These are phyloP conservation scores for Claviceps paspali DNA, from an alignment of 2,329 filamentous ascomycete genomes.

Conservation along the genomic window DNA sequence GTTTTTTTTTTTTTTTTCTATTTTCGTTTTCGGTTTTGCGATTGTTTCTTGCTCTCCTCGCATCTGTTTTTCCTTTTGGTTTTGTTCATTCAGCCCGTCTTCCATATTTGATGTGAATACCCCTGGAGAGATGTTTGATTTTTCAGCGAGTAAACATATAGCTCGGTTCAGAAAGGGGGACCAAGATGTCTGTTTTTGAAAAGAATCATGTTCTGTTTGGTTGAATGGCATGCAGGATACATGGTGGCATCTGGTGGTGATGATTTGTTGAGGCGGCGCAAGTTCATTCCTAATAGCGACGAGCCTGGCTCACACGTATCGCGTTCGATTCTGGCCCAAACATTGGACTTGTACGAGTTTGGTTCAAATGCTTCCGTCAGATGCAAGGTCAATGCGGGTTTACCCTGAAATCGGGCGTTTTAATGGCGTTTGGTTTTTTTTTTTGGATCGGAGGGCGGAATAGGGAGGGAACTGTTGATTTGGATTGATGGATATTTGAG, in stretches of 20 bases:
- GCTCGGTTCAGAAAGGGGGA: conserved; percentile 7
- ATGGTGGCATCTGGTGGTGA: neutral
- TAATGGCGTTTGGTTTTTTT: no score
- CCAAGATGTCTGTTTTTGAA: neutral
- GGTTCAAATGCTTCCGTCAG: no score
- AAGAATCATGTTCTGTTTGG: conserved; percentile 4
- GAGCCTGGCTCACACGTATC: neutral
- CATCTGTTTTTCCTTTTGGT: neutral
- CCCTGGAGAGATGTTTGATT: conserved; percentile 8
- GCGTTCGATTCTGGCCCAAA: neutral
- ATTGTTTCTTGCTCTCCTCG: neutral
- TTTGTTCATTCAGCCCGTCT: neutral
- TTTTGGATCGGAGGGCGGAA: no score
- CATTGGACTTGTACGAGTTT: neutral
- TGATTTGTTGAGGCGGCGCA: neutral
- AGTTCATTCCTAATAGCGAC: neutral
- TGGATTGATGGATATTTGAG: neutral
- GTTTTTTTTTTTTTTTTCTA: neutral
- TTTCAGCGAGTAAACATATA: conserved; percentile 8
- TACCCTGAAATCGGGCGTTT: no score
- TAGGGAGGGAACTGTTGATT: neutral
- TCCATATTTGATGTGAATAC: conserved; percentile 5
- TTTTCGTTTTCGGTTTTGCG: neutral
- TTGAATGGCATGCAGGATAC: conserved; percentile 2
- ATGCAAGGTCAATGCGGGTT: no score